Evolutionary conservation across 805 yeast species (phyloP).

Genomic region (Wickerhamiella cacticola): DNA sequence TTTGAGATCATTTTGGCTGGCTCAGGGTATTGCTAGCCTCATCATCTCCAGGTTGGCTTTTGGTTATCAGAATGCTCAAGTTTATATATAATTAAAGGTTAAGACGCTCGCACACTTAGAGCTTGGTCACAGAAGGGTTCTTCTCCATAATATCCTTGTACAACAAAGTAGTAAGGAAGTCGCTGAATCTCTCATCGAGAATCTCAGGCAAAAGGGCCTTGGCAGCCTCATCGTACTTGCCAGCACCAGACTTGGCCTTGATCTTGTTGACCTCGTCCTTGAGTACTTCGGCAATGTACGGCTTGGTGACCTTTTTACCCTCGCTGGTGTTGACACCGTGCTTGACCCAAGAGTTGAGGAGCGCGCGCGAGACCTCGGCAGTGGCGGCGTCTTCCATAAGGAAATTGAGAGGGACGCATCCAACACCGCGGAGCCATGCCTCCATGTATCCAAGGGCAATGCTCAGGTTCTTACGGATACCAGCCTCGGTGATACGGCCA

Average conservation of each 20-base stretch:
- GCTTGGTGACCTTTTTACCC: slow-evolving; percentile 43
- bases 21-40: too few species aligned
- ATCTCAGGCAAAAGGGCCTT: slow-evolving; percentile 52
- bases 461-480: slow-evolving; percentile 49
- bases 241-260: slow-evolving; percentile 34
- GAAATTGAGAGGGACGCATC: slow-evolving; percentile 63
- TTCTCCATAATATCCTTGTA: slow-evolving; percentile 41
- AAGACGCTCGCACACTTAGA: slow-evolving; percentile 15
- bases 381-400: slow-evolving; percentile 74
- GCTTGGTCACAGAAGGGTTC: slow-evolving; percentile 20
- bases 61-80: too few species aligned
- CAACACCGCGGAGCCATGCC: slow-evolving; percentile 61
- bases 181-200: slow-evolving; percentile 47
- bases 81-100: too few species aligned
- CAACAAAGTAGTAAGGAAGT: slow-evolving; percentile 54
- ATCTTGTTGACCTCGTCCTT: slow-evolving; percentile 47
- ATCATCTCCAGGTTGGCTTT: too few species aligned
- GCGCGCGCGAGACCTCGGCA: slow-evolving; percentile 64
- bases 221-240: slow-evolving; percentile 45
- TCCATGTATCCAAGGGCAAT: slow-evolving; percentile 61
- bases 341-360: slow-evolving; percentile 63
- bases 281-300: slow-evolving; percentile 39
- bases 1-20: too few species aligned
- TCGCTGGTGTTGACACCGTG: slow-evolving; percentile 46
- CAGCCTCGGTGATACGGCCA: slow-evolving; percentile 50